Conservation (phyloP, 768 basidiomycete genomes). For the Tylopilus vinaceipallidus region DNA sequence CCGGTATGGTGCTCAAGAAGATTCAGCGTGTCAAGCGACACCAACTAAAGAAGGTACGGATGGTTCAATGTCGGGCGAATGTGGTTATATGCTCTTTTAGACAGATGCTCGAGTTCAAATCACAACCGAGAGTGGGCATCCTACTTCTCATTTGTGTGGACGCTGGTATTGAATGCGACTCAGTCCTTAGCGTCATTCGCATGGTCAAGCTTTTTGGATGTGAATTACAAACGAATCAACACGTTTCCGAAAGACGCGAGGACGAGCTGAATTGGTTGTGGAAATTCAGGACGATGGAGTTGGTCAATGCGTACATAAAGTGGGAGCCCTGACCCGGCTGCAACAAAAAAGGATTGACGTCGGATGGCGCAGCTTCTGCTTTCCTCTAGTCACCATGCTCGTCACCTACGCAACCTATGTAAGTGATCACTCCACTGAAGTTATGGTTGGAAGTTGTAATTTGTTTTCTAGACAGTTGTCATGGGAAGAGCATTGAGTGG, state of each 20-base stretch:
- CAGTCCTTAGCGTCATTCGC: not conserved
- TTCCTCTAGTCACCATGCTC: constrained; percentile 1
- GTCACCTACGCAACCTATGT: constrained; percentile 4
- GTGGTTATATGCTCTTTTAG: not conserved
- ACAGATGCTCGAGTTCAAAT: constrained; percentile 2
- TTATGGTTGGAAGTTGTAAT: too few relatives aligned
- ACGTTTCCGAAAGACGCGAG: constrained; percentile 1
- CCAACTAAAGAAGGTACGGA: constrained; percentile 1
- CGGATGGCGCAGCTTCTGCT: not conserved
- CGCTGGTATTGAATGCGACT: too few relatives aligned
- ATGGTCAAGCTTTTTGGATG: constrained; percentile 5
- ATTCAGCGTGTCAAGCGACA: not conserved
- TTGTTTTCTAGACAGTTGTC: not conserved
- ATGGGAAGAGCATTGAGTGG: not conserved
- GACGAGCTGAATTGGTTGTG: constrained; percentile 1
- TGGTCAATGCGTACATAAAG: not conserved
- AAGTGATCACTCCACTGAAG: not conserved
- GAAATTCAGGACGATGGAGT: not conserved
- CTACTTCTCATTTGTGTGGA: not conserved
- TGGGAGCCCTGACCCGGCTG: not conserved
- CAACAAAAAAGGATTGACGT: not conserved
- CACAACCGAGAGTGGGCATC: not conserved
- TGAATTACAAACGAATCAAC: not conserved
- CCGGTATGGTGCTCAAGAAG: not conserved
- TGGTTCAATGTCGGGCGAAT: too few relatives aligned